These are phyloP conservation scores for Fragilaria crotonensis DNA, from an alignment of 108 stramenopile genomes.

Conservation along the genomic window DNA sequence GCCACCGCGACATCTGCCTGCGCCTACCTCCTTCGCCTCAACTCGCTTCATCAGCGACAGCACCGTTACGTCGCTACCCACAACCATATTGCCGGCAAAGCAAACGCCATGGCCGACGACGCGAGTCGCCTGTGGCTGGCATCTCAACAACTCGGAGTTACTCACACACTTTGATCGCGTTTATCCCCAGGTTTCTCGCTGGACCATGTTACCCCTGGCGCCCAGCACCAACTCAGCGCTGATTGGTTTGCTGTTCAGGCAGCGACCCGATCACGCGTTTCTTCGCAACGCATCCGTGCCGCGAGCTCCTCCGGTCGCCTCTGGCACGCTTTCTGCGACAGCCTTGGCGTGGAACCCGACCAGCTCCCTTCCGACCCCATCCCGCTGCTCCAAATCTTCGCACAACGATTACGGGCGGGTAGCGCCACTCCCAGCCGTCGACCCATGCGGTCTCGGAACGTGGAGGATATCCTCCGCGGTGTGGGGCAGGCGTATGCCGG, in stretches of 20 bases:
- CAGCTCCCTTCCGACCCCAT: conserved; percentile 17
- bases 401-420: conserved; percentile 6
- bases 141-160: conserved; percentile 1
- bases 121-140: conserved; percentile 14
- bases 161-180: conserved; percentile 4
- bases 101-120: conserved; percentile 33
- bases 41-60: conserved; percentile 6
- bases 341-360: conserved; percentile 4
- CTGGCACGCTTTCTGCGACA: conserved; percentile 3
- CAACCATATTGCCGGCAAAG: conserved; percentile 3
- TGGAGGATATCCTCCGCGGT: conserved; percentile 29
- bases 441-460: conserved; percentile 16
- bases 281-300: conserved; percentile 3
- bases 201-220: background rate
- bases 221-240: conserved; percentile 1
- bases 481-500: conserved; percentile 26
- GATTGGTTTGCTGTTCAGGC: conserved; percentile 7
- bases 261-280: conserved; percentile 4
- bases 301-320: background rate
- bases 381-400: too few relatives aligned
- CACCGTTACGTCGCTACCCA: conserved; percentile 4
- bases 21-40: conserved; percentile 8
- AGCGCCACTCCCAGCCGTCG: conserved; percentile 9
- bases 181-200: conserved; percentile 7
- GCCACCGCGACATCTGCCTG: background rate